Percentiles rank a stretch among this genome's conserved stretches.
These are phyloP conservation scores for Phytophthora tubulina DNA, from an alignment of 352 stramenopile species.

Conservation along the genomic window DNA sequence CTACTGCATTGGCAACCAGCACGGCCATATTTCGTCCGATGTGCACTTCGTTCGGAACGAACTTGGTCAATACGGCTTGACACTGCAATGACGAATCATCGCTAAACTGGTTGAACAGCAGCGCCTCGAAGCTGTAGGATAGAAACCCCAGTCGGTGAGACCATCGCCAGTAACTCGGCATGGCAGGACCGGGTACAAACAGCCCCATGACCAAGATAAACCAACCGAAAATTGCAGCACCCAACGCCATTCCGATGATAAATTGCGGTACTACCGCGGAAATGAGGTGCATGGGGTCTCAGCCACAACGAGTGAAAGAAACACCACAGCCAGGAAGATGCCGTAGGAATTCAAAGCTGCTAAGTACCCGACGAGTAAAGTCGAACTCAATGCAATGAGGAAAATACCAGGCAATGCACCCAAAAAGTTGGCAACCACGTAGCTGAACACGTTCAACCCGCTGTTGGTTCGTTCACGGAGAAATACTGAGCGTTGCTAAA, in stretches of 20 bases:
- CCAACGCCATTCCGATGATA: conserved; percentile 83
- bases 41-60: conserved; percentile 52
- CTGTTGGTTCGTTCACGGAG: conserved; percentile 68
- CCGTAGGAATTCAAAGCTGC: conserved; percentile 62
- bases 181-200: conserved; percentile 60
- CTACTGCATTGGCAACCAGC: conserved; percentile 42
- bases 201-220: conserved; percentile 88
- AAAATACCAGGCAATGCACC: conserved; percentile 70
- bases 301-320: conserved; percentile 75
- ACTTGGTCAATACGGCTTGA: conserved; percentile 41
- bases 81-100: conserved; percentile 9
- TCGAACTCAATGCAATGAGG: conserved; percentile 66
- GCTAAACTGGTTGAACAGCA: conserved; percentile 79
- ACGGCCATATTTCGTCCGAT: conserved; percentile 51
- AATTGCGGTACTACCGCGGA: conserved; percentile 74
- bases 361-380: conserved; percentile 51
- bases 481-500: conserved; percentile 87
- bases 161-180: conserved; percentile 78
- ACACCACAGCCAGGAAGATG: conserved; percentile 67
- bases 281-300: conserved; percentile 82
- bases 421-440: conserved; percentile 77
- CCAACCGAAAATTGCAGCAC: conserved; percentile 76
- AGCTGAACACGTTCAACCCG: conserved; percentile 72
- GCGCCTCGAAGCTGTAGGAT: conserved; percentile 78
- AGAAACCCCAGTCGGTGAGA: conserved; percentile 83